Conservation (phyloP, 1,284 basidiomycete species). For the Sanghuangporus sanghuang region DNA sequence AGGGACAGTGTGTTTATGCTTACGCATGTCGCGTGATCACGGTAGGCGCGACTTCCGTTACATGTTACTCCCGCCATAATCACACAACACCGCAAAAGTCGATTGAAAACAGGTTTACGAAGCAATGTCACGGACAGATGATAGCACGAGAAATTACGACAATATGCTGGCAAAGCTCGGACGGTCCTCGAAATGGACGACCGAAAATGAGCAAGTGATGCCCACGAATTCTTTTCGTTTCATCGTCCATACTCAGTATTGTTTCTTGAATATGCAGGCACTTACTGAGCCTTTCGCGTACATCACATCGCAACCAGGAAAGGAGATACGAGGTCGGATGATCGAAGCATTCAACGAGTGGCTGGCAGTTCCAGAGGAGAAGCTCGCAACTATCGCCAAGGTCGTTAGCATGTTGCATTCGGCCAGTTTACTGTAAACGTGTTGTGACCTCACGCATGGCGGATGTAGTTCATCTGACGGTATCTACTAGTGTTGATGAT, state of each 20-base stretch:
- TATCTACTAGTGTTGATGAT: constrained; percentile 79
- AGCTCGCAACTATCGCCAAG: constrained; percentile 68
- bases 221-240: neutral
- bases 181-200: constrained; percentile 7
- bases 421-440: constrained; percentile 81
- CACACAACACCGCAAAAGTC: too few relatives aligned
- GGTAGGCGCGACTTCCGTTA: too few relatives aligned
- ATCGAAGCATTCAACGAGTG: constrained; percentile 95
- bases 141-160: neutral
- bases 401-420: constrained; percentile 94
- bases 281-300: constrained; percentile 90
- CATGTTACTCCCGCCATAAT: too few relatives aligned
- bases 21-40: too few relatives aligned
- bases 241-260: neutral
- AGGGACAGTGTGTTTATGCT: too few relatives aligned
- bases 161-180: constrained; percentile 8
- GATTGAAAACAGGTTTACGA: too few relatives aligned
- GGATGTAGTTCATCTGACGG: constrained; percentile 5
- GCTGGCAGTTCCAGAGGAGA: constrained; percentile 76
- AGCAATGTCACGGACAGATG: neutral
- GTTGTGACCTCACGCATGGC: constrained; percentile 1
- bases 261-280: constrained; percentile 33
- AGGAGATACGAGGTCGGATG: constrained; percentile 87
- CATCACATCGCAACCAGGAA: constrained; percentile 82
- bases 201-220: constrained; percentile 11